phyloP scores from a whole-genome alignment of 306 rosid species.

The Malus fusca region DNA sequence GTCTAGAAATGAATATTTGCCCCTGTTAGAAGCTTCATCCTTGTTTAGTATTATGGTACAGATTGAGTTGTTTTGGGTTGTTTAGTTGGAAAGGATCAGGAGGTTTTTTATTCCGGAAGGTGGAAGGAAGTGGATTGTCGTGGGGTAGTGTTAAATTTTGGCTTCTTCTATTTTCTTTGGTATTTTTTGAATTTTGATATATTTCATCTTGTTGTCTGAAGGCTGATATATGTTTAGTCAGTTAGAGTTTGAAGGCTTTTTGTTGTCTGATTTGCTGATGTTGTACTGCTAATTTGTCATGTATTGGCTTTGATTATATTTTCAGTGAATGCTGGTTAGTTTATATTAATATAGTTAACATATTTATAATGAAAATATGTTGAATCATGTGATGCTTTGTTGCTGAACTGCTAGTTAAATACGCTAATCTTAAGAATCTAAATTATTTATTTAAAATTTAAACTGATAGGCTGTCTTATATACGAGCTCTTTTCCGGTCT shows the following conservation, averaged over 20 bases:
- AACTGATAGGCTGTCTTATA: slow-evolving; percentile 78
- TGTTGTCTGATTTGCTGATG: not conserved
- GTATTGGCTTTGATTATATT: not conserved
- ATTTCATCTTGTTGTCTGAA: not conserved
- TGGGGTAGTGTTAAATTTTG: not conserved
- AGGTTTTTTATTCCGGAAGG: not conserved
- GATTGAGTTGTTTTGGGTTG: not conserved
- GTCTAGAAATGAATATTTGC: not conserved
- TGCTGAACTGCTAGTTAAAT: not conserved
- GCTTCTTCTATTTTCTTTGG: not conserved
- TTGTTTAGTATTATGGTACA: not conserved
- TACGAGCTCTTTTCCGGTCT: slow-evolving; percentile 86
- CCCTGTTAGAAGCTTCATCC: not conserved
- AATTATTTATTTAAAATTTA: slow-evolving; percentile 6
- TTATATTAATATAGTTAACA: not conserved
- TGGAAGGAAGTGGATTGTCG: not conserved
- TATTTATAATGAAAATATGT: not conserved
- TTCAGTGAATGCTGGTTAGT: not conserved
- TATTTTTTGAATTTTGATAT: not conserved
- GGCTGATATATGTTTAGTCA: not conserved
- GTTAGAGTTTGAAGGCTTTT: not conserved
- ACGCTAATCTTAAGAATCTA: slow-evolving; percentile 11
- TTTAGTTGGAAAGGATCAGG: not conserved
- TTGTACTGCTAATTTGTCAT: not conserved
- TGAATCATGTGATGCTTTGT: slow-evolving; percentile 6